These are phyloP conservation scores for Diaporthe ilicicola DNA, from an alignment of 2,329 filamentous ascomycete genomes.

Conservation along the genomic window DNA sequence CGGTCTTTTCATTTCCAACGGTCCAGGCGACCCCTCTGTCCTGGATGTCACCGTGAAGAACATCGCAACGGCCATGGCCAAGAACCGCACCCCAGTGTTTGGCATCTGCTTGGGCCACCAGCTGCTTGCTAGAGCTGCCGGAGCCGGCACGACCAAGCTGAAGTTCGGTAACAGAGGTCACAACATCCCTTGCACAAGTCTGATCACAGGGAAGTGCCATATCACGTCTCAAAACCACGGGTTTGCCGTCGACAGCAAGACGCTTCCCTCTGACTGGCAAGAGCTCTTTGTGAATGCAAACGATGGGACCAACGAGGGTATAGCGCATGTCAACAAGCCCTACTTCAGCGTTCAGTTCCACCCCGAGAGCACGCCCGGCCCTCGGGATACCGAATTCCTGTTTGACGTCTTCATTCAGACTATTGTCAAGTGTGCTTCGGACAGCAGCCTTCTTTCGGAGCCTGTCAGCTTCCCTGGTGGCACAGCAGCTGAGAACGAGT, in stretches of 20 bases:
- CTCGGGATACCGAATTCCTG: slow-evolving; percentile 93
- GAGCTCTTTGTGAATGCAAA: slow-evolving; percentile 99
- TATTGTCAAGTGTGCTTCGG: slow-evolving; percentile 75
- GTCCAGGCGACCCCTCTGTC: slow-evolving; percentile 91
- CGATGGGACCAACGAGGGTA: slow-evolving; percentile 97
- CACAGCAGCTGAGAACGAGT: slow-evolving; percentile 79
- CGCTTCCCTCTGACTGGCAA: slow-evolving; percentile 81
- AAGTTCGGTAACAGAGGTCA: slow-evolving; percentile 99
- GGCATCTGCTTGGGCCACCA: slow-evolving; percentile 97
- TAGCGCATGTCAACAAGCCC: slow-evolving; percentile 83
- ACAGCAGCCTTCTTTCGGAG: slow-evolving; percentile 71
- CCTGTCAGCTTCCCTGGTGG: slow-evolving; percentile 91
- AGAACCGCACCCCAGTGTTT: slow-evolving; percentile 87
- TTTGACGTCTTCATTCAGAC: slow-evolving; percentile 97
- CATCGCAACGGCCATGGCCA: slow-evolving; percentile 77
- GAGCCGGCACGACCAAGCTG: slow-evolving; percentile 91
- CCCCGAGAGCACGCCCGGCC: slow-evolving; percentile 94
- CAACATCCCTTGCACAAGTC: slow-evolving; percentile 97
- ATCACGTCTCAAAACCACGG: slow-evolving; percentile 99
- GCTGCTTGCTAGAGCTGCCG: slow-evolving; percentile 86
- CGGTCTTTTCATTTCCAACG: slow-evolving; percentile 97
- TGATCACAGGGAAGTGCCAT: slow-evolving; percentile 95
- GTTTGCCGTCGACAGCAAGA: slow-evolving; percentile 86
- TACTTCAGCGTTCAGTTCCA: slow-evolving; percentile 99
- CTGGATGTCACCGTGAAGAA: slow-evolving; percentile 82